These are phyloP conservation scores for Lachnellula subtilissima DNA, from an alignment of 2,329 filamentous ascomycete species.

Conservation along the genomic window DNA sequence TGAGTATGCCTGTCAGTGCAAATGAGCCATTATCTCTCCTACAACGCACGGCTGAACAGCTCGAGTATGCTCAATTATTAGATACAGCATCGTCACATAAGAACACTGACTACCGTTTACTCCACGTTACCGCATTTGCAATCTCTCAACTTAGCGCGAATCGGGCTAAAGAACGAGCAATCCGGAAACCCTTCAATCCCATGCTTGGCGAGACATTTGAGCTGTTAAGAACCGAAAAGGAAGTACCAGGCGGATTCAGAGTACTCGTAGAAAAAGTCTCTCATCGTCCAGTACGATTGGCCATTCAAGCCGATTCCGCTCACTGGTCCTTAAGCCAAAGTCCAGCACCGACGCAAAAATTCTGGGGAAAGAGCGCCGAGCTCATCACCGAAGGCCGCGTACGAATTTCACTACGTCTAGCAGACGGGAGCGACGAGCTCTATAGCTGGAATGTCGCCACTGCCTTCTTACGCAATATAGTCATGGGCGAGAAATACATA, in stretches of 20 bases:
- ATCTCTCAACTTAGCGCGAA: slow-evolving; percentile 78
- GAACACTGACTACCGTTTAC: slow-evolving; percentile 62
- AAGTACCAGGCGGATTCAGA: slow-evolving; percentile 68
- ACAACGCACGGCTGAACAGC: slow-evolving; percentile 81
- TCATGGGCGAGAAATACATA: slow-evolving; percentile 96
- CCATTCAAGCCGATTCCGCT: slow-evolving; percentile 84
- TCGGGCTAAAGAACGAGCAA: slow-evolving; percentile 82
- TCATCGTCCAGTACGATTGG: slow-evolving; percentile 86
- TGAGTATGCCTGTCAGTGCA: slow-evolving; percentile 94
- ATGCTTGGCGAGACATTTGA: slow-evolving; percentile 96
- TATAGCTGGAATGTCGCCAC: slow-evolving; percentile 89
- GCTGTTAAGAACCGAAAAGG: slow-evolving; percentile 77
- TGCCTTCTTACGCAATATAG: slow-evolving; percentile 89
- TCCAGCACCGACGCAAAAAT: slow-evolving; percentile 87
- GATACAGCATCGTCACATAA: slow-evolving; percentile 65
- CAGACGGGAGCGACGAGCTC: slow-evolving; percentile 67
- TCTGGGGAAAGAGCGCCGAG: slow-evolving; percentile 97
- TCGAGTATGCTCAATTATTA: slow-evolving; percentile 85
- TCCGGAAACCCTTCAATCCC: slow-evolving; percentile 95
- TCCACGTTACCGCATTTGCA: slow-evolving; percentile 87
- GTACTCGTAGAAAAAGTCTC: slow-evolving; percentile 94
- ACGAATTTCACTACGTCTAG: slow-evolving; percentile 64
- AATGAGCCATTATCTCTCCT: slow-evolving; percentile 89
- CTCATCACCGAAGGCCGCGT: slow-evolving; percentile 88
- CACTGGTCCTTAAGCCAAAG: slow-evolving; percentile 85